Percentiles rank a stretch among this genome's conserved stretches.
Evolutionary conservation across 805 yeast species (phyloP).

Genomic region (Blastobotrys attinorum): DNA sequence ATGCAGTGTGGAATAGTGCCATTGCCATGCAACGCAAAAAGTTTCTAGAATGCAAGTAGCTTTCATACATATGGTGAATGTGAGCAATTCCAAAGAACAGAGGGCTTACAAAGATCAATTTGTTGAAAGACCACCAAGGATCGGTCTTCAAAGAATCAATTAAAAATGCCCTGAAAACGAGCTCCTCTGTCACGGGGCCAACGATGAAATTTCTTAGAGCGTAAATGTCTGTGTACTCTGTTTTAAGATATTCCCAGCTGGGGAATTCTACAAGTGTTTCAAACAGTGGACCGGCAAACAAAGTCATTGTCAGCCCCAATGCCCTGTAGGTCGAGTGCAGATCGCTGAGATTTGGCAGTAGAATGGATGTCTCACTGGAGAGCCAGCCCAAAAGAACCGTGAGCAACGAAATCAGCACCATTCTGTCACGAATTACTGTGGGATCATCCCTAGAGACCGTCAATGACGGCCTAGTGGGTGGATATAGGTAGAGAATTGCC

Average conservation of each 20-base stretch:
- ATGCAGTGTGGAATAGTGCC: conserved; percentile 46
- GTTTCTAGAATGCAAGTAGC: conserved; percentile 27
- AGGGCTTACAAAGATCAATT: conserved; percentile 40
- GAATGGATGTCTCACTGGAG: neutral
- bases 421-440: conserved; percentile 15
- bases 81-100: conserved; percentile 71
- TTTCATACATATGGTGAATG: conserved; percentile 59
- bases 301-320: conserved; percentile 29
- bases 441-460: conserved; percentile 17
- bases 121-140: conserved; percentile 4
- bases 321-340: neutral
- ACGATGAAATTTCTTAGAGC: conserved; percentile 51
- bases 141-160: conserved; percentile 21
- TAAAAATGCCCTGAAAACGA: conserved; percentile 52
- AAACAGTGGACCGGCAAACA: conserved; percentile 44
- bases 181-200: conserved; percentile 76
- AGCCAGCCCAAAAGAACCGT: neutral
- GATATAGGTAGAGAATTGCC: conserved; percentile 17
- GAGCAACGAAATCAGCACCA: conserved; percentile 27
- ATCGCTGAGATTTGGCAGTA: neutral
- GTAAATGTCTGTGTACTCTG: conserved; percentile 26
- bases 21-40: neutral
- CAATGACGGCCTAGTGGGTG: conserved; percentile 18
- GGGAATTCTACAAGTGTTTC: conserved; percentile 22
- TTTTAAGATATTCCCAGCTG: conserved; percentile 11